These are phyloP conservation scores for Lactuca saligna DNA, from an alignment of 129 eudicot genomes.

Conservation along the genomic window DNA sequence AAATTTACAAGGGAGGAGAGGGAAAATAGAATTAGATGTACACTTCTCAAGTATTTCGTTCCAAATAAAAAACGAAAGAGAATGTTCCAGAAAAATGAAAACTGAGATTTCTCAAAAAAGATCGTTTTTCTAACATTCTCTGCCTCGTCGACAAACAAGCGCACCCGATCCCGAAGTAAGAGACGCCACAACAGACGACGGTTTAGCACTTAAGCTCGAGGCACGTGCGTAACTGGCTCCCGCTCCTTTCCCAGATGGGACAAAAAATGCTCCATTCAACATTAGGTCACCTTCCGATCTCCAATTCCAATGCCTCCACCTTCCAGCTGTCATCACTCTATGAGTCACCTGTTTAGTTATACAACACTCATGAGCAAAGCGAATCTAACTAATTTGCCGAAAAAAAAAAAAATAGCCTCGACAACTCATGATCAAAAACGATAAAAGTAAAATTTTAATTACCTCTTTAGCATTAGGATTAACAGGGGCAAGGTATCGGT, in stretches of 20 bases:
- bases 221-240: constrained; percentile 86
- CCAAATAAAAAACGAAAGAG: constrained; percentile 23
- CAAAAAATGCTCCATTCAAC: constrained; percentile 85
- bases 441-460: neutral
- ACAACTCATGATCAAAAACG: neutral
- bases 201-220: constrained; percentile 83
- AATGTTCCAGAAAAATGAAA: constrained; percentile 30
- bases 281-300: constrained; percentile 83
- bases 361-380: no score
- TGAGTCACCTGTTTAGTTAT: constrained; percentile 58
- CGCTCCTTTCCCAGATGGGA: constrained; percentile 79
- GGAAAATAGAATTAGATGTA: constrained; percentile 30
- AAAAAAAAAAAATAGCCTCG: neutral
- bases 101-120: constrained; percentile 26
- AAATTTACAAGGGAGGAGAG: constrained; percentile 24
- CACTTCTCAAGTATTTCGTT: constrained; percentile 41
- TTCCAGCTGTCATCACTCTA: constrained; percentile 48
- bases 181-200: constrained; percentile 71
- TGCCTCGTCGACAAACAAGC: constrained; percentile 67
- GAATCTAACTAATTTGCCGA: no score
- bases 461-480: constrained; percentile 85
- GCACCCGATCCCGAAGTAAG: constrained; percentile 86
- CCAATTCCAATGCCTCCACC: constrained; percentile 93
- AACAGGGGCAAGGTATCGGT: constrained; percentile 71
- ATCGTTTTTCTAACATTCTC: constrained; percentile 44